Evolutionary conservation across 1,284 basidiomycete species (phyloP), one percentile per base, ranked within the genome.

Genomic region (Salmacisia buchloeana): DNA sequence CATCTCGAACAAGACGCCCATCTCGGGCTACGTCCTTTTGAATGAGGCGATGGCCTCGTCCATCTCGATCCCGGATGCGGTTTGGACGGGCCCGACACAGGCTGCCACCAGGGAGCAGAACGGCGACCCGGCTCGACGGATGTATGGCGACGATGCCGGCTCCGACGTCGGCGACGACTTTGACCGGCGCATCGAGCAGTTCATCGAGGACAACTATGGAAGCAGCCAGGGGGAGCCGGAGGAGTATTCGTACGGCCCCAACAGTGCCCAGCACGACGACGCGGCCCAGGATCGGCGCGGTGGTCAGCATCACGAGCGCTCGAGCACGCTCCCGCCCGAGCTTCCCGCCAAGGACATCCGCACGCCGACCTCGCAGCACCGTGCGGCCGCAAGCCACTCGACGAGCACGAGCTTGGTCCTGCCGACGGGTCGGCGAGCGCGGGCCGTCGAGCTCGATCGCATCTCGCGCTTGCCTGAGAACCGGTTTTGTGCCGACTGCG

Each of bases 401-500:
- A 27, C 58, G 23, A 31, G 23, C 27, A 34, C 25, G 38, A n/a
- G n/a, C n/a, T 33, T 23, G 21, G 34, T 25, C 15, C 21, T 39
- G 43, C 33, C 38, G 5, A 39, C 27, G 21, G 29, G 36, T 25
- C 73, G 62, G 35, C 58, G 60, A 35, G 58, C 67, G 15, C 78
- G 80, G 59, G 78, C 79, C 70, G 63, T 62, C 39, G 74, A 79
- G 63, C 67, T 83, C 33, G 73, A 74, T 35, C 61, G 65, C 31
- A 73, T 83, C 9, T 79, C 80, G 23, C 75, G 76, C 33, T 35
- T 70, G 54, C 73, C 78, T 0, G 76, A 74, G 52, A 84, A 84
- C 63, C 63, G 65, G 18, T 67, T 49, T 7, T 84, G 83, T 62
- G 83, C 83, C 6, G 83, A 84, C 71, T 84, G 83, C 67, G 76